Conservation (phyloP, 495 filamentous ascomycete species). For the Cladorrhinum samala region DNA sequence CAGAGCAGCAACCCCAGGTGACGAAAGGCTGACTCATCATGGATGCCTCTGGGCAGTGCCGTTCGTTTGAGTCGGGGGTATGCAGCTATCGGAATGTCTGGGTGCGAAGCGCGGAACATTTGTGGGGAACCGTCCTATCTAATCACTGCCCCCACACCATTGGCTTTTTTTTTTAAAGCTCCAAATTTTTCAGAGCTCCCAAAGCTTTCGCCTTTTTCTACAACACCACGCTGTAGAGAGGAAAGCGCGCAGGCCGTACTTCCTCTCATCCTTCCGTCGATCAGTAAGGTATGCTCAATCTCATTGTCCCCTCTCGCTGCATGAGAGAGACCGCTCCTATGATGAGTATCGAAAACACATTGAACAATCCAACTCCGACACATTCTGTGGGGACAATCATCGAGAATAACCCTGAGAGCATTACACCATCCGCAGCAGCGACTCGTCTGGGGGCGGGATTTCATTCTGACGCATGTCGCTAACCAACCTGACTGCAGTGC, state of each 20-base stretch:
- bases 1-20: background rate
- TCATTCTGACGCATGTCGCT: conserved; percentile 8
- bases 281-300: conserved; percentile 36
- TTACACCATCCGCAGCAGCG: conserved; percentile 10
- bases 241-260: conserved; percentile 2
- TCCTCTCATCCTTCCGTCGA: conserved; percentile 3
- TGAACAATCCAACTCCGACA: conserved; percentile 82
- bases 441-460: conserved; percentile 5
- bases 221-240: conserved; percentile 4
- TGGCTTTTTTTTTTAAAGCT: conserved; percentile 13
- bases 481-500: conserved; percentile 21
- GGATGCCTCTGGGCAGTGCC: too few species aligned
- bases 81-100: background rate
- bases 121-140: conserved; percentile 8
- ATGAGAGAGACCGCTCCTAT: conserved; percentile 25
- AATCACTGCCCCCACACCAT: conserved; percentile 25
- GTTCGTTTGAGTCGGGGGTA: too few species aligned
- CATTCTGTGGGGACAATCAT: conserved; percentile 58
- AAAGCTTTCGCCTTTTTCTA: conserved; percentile 14
- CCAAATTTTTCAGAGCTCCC: conserved; percentile 24
- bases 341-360: conserved; percentile 39
- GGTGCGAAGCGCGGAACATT: background rate
- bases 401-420: conserved; percentile 68
- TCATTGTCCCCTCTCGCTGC: conserved; percentile 26
- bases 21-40: background rate